Base-by-base conservation (phyloP, 441 rosid genomes). In the Omphalea diandra region DNA sequence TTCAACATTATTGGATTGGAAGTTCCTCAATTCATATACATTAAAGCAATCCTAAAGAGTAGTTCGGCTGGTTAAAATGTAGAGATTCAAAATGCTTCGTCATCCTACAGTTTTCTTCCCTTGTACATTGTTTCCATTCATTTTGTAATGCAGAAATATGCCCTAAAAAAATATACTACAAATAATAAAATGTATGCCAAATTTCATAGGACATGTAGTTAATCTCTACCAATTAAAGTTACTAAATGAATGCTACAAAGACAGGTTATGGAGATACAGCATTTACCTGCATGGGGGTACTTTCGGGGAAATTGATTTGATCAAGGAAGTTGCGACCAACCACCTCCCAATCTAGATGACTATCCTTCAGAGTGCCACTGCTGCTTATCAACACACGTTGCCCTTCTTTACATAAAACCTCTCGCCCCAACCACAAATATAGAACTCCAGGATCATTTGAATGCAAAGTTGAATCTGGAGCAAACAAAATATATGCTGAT, bases 391-490 rank as follows among this genome's bases (percentile, higher is more conserved):
- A 59, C 31, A 65, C 73, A 35, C 62, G 73, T 73, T 60, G 73
- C 59, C 57, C 55, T 71, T 69, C 67, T 27, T 65, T 68, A 53
- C 17, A 4, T 43, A 40, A 56, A 54, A 47, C 55, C 14, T 72
- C 71, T 35, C 50, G 38, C 44, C 85, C 85, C 44, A 78, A 44
- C 87, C 85, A 84, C 60, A 84, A 72, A 74, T 77, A 84, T 50
- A 76, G 44, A 31, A 65, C 47, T 26, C 72, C 53, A 52, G 68
- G 40, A 62, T 67, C 55, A 46, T 46, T 67, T 33, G 63, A 56
- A 31, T 59, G 70, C 64, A 33, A 60, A 40, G 46, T 71, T 46
- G 33, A 36, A 24, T 67, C 76, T 17, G 81, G 65, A 70, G 71
- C 82, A 61, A 76, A 70, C 76, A 84, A 52, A 53, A 80, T 57